phyloP scores from a whole-genome alignment of 2,329 filamentous ascomycete species.

The Botrytis elliptica region DNA sequence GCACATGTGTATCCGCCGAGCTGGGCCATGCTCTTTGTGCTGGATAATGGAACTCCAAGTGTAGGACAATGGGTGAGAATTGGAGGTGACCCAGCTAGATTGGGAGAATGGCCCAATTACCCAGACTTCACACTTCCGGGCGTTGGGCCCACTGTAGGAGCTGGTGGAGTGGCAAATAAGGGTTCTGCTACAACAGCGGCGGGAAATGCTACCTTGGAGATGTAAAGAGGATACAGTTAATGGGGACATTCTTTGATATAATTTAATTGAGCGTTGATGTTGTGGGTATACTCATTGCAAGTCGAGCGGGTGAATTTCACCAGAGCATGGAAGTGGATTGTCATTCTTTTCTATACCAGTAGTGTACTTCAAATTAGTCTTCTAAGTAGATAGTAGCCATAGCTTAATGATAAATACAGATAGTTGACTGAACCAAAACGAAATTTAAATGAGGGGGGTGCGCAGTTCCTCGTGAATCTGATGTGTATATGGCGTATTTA shows the following conservation, averaged over 20 bases:
- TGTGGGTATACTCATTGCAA: background rate
- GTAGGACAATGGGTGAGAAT: slow-evolving; percentile 63
- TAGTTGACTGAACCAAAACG: background rate
- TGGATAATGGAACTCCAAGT: slow-evolving; percentile 61
- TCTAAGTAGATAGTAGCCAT: background rate
- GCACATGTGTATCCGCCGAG: slow-evolving; percentile 57
- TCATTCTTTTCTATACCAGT: background rate
- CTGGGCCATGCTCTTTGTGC: slow-evolving; percentile 63
- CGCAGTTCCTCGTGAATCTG: no score
- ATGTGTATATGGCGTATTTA: background rate
- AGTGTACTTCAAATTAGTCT: background rate
- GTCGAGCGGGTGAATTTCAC: background rate
- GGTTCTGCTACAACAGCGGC: background rate
- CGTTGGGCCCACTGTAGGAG: slow-evolving; percentile 12
- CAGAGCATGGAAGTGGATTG: background rate
- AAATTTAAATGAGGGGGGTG: background rate
- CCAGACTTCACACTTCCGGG: slow-evolving; percentile 39
- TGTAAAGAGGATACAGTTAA: no score
- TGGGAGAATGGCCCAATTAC: slow-evolving; percentile 62
- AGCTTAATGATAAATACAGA: background rate
- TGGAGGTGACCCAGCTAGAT: slow-evolving; percentile 58
- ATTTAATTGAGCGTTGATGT: background rate
- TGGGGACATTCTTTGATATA: no score
- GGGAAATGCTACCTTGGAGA: background rate
- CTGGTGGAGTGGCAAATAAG: background rate